These are phyloP conservation scores for Cryptococcus floricola DNA, from an alignment of 1,284 basidiomycete genomes.

Conservation along the genomic window DNA sequence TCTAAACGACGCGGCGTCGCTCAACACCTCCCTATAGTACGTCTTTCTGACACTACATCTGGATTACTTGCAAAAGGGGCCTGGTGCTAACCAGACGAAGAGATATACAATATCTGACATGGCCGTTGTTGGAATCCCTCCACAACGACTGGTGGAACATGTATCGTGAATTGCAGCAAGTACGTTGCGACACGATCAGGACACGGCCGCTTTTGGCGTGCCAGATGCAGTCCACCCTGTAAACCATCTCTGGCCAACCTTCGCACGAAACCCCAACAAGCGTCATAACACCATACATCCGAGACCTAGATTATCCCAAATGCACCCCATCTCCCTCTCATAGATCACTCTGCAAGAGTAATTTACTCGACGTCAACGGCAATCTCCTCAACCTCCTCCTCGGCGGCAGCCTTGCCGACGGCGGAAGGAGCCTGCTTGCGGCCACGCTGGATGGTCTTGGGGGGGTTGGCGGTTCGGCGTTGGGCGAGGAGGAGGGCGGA, in stretches of 20 bases:
- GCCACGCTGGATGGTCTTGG: constrained; percentile 60
- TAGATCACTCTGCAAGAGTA: background rate
- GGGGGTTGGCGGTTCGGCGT: constrained; percentile 64
- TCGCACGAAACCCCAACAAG: background rate
- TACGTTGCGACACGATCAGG: too few relatives aligned
- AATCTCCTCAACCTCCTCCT: constrained; percentile 22
- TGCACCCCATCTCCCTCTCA: constrained; percentile 1
- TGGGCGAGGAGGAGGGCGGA: constrained; percentile 69
- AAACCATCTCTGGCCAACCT: background rate
- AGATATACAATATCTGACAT: too few relatives aligned
- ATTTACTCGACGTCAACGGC: constrained; percentile 48
- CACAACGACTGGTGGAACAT: too few relatives aligned
- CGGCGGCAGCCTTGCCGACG: constrained; percentile 49
- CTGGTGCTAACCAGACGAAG: too few relatives aligned
- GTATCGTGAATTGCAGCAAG: too few relatives aligned
- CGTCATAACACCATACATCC: background rate
- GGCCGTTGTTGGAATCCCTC: too few relatives aligned
- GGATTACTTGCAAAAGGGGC: too few relatives aligned
- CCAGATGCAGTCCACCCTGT: background rate
- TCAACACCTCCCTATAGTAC: too few relatives aligned
- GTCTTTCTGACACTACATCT: too few relatives aligned
- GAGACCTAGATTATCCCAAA: background rate
- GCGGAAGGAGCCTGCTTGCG: constrained; percentile 75
- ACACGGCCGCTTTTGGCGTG: background rate
- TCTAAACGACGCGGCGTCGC: too few relatives aligned